Percentiles rank a stretch among this genome's conserved stretches.
Evolutionary conservation across 441 rosid species (phyloP).

Genomic region (Geranium incanum): DNA sequence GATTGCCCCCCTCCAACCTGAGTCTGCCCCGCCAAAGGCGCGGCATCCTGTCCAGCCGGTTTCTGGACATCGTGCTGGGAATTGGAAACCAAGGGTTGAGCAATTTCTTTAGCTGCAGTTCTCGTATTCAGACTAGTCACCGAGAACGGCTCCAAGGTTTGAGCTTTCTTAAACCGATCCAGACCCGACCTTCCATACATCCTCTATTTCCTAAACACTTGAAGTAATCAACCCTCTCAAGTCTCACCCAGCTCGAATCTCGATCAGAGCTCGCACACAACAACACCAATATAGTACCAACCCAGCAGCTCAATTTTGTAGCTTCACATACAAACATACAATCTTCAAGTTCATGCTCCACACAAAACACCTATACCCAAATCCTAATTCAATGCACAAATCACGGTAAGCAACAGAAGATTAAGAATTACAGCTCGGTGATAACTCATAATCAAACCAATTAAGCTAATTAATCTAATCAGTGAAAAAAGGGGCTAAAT

Average conservation of each 20-base stretch:
- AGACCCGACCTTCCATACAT: constrained; percentile 94
- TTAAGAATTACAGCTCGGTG: background rate
- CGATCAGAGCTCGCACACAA: background rate
- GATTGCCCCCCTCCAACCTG: constrained; percentile 85
- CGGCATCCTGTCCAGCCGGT: constrained; percentile 33
- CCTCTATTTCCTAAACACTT: constrained; percentile 18
- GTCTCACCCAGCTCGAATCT: background rate
- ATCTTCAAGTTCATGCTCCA: background rate
- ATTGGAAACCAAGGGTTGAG: constrained; percentile 29
- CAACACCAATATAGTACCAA: background rate
- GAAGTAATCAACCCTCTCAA: constrained; percentile 11
- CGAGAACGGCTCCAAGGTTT: constrained; percentile 84
- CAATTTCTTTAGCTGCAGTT: constrained; percentile 24
- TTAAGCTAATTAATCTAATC: background rate
- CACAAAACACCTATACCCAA: background rate
- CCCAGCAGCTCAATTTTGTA: background rate
- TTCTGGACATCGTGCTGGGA: constrained; percentile 29
- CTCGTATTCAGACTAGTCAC: constrained; percentile 38
- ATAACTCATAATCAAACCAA: background rate
- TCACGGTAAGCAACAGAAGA: background rate
- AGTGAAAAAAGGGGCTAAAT: background rate
- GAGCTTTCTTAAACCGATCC: constrained; percentile 85
- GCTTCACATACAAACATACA: background rate
- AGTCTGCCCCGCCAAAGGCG: constrained; percentile 35
- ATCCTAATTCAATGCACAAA: background rate